Evolutionary conservation across 352 stramenopile species (phyloP), one percentile per base, ranked within the genome.

Genomic region (Globisporangium megalacanthum): DNA sequence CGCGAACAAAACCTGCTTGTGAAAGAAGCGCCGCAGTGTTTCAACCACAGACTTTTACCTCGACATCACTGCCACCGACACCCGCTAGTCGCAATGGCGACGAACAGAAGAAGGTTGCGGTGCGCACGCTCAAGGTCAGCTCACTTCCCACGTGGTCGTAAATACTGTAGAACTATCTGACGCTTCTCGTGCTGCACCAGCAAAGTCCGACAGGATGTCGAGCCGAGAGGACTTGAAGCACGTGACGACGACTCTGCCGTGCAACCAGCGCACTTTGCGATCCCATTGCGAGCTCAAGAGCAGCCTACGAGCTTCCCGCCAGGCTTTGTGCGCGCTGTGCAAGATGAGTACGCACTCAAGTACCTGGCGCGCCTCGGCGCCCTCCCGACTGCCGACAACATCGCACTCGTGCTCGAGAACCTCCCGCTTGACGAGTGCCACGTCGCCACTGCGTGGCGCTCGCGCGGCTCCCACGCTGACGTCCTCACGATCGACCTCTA

Each of bases 281-380:
- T 90, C 35, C 75, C 76, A 1, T 63, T 91, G 17, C 76, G 75
- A 35, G 65, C 75, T 4, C 79, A 86, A 42, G 66, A 83, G 33
- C 75, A 71, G 14, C 78, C 81, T 2, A 49, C 68, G 4, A 60
- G 58, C 0, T 62, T 88, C 36, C 73, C 77, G 4, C 49, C 69
- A 6, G 56, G 68, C 35, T 73, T 89, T 53, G 55, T 68, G n/a
- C 66, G 78, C 41, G 64, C 67, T 6, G 48, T 89, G 2, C 64
- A 82, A 35, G 73, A 88, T 14, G 79, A 88, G 58, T 89, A 88
- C 50, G 82, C 82, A 46, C 82, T 81, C 60, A 82, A 80, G 65
- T 92, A 92, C 39, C 41, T 92, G 46, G 64, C 83, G 58, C 64
- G 75, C n/a, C 66, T 92, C 41, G 75, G 77, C 1, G 79, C 81